Evolutionary conservation across 2,329 filamentous ascomycete genomes (phyloP).

Genomic region (Calonectria henricotiae): DNA sequence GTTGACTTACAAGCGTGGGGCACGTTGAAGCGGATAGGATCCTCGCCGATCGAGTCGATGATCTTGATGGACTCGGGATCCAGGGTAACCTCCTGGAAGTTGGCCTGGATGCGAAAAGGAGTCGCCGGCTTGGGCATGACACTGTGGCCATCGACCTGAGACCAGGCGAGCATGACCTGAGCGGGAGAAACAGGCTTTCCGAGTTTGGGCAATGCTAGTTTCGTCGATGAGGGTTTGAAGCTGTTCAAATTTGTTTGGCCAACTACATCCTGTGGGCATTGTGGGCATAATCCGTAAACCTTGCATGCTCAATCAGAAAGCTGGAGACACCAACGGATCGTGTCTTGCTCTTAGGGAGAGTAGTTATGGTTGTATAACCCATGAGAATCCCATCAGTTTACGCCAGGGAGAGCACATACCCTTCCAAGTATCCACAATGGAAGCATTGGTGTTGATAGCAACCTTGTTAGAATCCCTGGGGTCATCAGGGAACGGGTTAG

Average conservation of each 20-base stretch:
- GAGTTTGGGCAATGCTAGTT: constrained; percentile 66
- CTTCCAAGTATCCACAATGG: constrained; percentile 64
- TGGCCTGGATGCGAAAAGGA: constrained; percentile 76
- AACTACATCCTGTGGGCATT: constrained; percentile 43
- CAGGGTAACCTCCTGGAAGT: constrained; percentile 79
- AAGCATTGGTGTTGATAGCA: constrained; percentile 63
- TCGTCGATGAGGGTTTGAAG: constrained; percentile 72
- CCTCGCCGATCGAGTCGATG: constrained; percentile 11
- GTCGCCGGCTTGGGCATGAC: constrained; percentile 87
- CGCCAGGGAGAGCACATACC: constrained; percentile 46
- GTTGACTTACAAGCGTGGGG: constrained; percentile 8
- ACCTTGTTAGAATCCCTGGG: constrained; percentile 50
- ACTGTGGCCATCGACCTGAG: constrained; percentile 73
- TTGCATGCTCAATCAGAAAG: constrained; percentile 73
- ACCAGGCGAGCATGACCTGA: constrained; percentile 72
- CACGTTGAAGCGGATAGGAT: constrained; percentile 11
- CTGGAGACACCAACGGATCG: constrained; percentile 82
- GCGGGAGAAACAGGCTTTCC: constrained; percentile 61
- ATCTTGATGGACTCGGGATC: constrained; percentile 67
- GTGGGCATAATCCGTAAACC: constrained; percentile 4
- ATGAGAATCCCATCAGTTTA: background rate
- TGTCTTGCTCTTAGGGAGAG: constrained; percentile 74
- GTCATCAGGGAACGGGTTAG: constrained; percentile 55
- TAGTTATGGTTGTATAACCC: constrained; percentile 63
- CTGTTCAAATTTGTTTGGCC: constrained; percentile 39